Evolutionary conservation across 2,329 filamentous ascomycete species (phyloP).

Genomic region (Pseudogymnoascus sp.): DNA sequence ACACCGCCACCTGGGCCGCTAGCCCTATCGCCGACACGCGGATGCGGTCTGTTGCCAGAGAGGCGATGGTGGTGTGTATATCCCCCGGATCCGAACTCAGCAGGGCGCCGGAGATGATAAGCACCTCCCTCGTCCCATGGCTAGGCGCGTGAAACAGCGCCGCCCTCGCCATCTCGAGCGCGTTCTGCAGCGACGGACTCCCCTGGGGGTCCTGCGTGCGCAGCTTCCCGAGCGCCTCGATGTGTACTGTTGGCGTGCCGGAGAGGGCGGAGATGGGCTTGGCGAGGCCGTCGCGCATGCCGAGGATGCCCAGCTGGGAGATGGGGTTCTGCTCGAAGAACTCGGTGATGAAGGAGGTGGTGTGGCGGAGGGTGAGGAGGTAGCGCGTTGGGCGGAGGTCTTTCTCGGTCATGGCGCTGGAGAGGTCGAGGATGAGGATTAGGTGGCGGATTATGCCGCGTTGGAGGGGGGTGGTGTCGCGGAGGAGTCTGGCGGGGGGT

Average conservation of each 20-base stretch:
- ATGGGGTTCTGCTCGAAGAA: constrained; percentile 99
- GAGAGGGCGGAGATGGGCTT: constrained; percentile 80
- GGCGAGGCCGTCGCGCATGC: constrained; percentile 87
- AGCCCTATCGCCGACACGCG: constrained; percentile 84
- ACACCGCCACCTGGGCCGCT: constrained; percentile 85
- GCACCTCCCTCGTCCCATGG: constrained; percentile 86
- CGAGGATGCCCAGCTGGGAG: constrained; percentile 84
- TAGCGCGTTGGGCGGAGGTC: constrained; percentile 85
- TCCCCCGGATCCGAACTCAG: constrained; percentile 89
- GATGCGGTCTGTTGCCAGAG: constrained; percentile 73
- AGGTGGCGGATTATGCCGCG: constrained; percentile 96
- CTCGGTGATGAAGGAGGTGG: constrained; percentile 80
- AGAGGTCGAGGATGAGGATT: constrained; percentile 84
- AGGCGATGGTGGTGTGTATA: constrained; percentile 80
- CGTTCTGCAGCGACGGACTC: constrained; percentile 81
- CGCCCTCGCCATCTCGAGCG: constrained; percentile 87
- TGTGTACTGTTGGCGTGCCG: constrained; percentile 83
- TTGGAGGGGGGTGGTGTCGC: constrained; percentile 92
- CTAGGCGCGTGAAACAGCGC: constrained; percentile 86
- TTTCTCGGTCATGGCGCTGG: constrained; percentile 89
- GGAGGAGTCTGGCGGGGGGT: constrained; percentile 54
- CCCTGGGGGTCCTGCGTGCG: constrained; percentile 61
- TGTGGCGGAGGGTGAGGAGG: constrained; percentile 71
- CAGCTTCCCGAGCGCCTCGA: constrained; percentile 63
- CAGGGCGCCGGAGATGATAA: constrained; percentile 85